A percentile compares a stretch with the other conserved stretches of the same genome.
phyloP scores from a whole-genome alignment of 2,329 filamentous ascomycete species.

The Huntiella decipiens region DNA sequence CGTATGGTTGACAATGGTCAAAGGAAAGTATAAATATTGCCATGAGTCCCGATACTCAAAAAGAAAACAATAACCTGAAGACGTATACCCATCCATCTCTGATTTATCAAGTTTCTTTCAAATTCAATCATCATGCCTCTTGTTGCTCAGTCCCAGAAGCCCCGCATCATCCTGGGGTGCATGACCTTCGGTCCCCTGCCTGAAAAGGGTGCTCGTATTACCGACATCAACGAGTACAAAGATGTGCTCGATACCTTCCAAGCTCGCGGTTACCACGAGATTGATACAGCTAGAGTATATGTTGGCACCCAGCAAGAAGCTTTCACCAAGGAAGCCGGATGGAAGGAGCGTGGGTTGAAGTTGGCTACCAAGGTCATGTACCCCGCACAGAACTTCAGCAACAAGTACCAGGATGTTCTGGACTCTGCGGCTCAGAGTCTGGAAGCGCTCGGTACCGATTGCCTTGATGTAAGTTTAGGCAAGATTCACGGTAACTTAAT shows the following conservation, averaged over 20 bases:
- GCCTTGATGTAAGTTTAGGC: constrained; percentile 39
- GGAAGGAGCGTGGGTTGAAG: constrained; percentile 60
- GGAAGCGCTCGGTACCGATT: constrained; percentile 52
- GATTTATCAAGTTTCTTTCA: no score
- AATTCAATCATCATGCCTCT: constrained; percentile 25
- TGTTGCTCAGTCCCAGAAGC: constrained; percentile 27
- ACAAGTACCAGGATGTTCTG: constrained; percentile 44
- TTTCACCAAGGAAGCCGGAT: constrained; percentile 54
- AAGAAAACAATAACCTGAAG: no score
- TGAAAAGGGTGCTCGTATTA: constrained; percentile 49
- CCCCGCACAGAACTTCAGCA: constrained; percentile 36
- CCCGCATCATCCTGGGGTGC: constrained; percentile 61
- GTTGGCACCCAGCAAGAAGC: constrained; percentile 55
- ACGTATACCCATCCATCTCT: no score
- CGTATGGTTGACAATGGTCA: no score
- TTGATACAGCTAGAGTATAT: constrained; percentile 69
- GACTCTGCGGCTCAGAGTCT: constrained; percentile 48
- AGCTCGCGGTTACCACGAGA: constrained; percentile 59
- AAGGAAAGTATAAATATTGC: no score
- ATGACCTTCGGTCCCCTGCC: constrained; percentile 66
- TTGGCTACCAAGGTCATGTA: constrained; percentile 62
- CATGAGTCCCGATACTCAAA: no score
- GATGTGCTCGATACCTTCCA: constrained; percentile 58
- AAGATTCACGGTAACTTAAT: neutral
- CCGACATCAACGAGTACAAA: constrained; percentile 45